Conservation (phyloP, 2,329 filamentous ascomycete species). For the Aspergillus tubingensis region DNA sequence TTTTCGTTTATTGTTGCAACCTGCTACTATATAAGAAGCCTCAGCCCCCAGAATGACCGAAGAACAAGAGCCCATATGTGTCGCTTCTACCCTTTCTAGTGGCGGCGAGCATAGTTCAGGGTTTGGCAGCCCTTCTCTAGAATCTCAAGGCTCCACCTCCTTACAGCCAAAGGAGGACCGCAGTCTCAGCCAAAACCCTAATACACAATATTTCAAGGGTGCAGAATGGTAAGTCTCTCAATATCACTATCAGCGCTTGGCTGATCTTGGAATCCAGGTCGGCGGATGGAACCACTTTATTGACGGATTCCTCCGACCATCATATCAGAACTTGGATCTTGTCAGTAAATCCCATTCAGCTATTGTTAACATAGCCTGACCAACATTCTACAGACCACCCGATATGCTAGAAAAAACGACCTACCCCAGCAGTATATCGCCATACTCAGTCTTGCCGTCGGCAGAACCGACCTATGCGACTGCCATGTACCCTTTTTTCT, state of each 20-base stretch:
- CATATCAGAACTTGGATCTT: conserved; percentile 57
- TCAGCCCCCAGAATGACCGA: conserved; percentile 15
- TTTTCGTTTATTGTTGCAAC: too few relatives aligned
- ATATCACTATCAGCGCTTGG: neutral
- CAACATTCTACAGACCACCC: conserved; percentile 40
- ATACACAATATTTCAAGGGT: conserved; percentile 47
- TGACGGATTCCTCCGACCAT: conserved; percentile 56
- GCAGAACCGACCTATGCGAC: conserved; percentile 56
- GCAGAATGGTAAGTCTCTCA: conserved; percentile 45
- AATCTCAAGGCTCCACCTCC: neutral
- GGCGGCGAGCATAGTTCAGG: neutral
- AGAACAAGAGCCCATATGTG: conserved; percentile 25
- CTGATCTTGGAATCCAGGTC: conserved; percentile 38
- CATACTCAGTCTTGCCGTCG: conserved; percentile 50
- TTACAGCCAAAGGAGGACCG: too few relatives aligned
- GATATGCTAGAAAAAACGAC: conserved; percentile 48
- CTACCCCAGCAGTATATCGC: conserved; percentile 41
- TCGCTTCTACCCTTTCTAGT: conserved; percentile 27
- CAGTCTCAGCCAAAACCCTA: neutral
- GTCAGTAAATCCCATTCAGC: conserved; percentile 33
- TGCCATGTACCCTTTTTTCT: conserved; percentile 57
- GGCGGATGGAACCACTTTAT: conserved; percentile 59
- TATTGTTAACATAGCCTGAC: conserved; percentile 12
- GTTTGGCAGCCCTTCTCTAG: neutral
- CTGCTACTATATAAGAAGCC: too few relatives aligned